Conservation (phyloP, 176 grass and related monocot species). For the Raddia distichophylla region DNA sequence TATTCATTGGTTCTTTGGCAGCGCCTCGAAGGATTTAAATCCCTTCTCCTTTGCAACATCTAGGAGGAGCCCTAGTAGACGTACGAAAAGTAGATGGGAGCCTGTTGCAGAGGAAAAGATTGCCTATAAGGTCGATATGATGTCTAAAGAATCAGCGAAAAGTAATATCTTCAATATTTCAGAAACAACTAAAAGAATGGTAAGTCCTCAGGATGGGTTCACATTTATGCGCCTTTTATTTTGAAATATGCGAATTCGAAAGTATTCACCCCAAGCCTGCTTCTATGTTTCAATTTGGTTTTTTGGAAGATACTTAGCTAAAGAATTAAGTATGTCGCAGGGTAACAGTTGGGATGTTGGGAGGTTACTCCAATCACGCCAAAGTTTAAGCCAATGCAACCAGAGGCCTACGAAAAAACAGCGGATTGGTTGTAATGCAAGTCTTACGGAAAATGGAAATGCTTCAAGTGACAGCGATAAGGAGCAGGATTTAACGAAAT, state of each 20-base stretch:
- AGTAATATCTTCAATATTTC: slow-evolving; percentile 41
- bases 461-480: slow-evolving; percentile 71
- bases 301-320: slow-evolving; percentile 25
- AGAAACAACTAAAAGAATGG: slow-evolving; percentile 55
- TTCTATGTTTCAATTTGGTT: slow-evolving; percentile 22
- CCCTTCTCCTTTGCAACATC: slow-evolving; percentile 48
- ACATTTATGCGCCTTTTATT: slow-evolving; percentile 11
- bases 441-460: slow-evolving; percentile 52
- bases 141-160: slow-evolving; percentile 44
- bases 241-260: slow-evolving; percentile 3
- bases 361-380: slow-evolving; percentile 53
- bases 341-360: slow-evolving; percentile 54
- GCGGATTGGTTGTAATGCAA: slow-evolving; percentile 41
- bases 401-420: slow-evolving; percentile 56
- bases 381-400: slow-evolving; percentile 47
- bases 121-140: slow-evolving; percentile 46
- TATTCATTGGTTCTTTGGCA: slow-evolving; percentile 49
- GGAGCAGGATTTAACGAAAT: slow-evolving; percentile 67
- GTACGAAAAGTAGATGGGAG: slow-evolving; percentile 85
- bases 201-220: slow-evolving; percentile 36
- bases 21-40: slow-evolving; percentile 53
- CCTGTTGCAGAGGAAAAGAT: slow-evolving; percentile 63
- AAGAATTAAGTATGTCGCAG: slow-evolving; percentile 30
- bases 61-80: slow-evolving; percentile 53
- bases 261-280: neutral